These are phyloP conservation scores for Leptodermis oblonga DNA, from an alignment of 257 asterid genomes.

Conservation along the genomic window DNA sequence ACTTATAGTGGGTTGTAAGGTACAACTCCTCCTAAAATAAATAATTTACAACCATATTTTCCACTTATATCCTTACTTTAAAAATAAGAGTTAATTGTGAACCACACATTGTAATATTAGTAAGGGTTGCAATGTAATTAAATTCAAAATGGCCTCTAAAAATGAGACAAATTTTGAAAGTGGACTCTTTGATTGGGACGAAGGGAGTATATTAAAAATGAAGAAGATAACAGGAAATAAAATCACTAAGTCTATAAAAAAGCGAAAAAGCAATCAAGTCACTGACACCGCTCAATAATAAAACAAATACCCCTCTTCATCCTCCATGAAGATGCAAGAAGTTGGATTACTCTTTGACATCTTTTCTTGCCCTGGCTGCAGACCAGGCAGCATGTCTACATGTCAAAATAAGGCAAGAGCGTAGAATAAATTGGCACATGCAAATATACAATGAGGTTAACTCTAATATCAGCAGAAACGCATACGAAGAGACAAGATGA, in stretches of 20 bases:
- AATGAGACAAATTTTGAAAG: too few species aligned
- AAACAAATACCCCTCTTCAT: constrained; percentile 70
- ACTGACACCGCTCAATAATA: not conserved
- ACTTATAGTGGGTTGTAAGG: too few species aligned
- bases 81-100: too few species aligned
- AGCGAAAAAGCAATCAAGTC: not conserved
- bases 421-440: not conserved
- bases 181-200: too few species aligned
- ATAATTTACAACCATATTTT: too few species aligned
- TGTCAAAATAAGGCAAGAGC: constrained; percentile 6
- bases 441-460: not conserved
- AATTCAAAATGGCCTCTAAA: too few species aligned
- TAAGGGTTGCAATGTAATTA: too few species aligned
- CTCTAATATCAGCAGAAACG: constrained; percentile 7
- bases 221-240: not conserved
- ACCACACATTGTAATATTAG: too few species aligned
- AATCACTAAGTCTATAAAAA: not conserved
- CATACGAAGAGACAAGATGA: constrained; percentile 77
- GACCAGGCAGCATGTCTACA: constrained; percentile 82
- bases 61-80: too few species aligned
- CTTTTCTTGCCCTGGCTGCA: constrained; percentile 81
- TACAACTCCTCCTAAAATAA: too few species aligned
- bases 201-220: too few species aligned
- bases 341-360: constrained; percentile 86
- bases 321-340: constrained; percentile 83